These are phyloP conservation scores for Discostella stelligeroides DNA, from an alignment of 108 stramenopile genomes.

Conservation along the genomic window DNA sequence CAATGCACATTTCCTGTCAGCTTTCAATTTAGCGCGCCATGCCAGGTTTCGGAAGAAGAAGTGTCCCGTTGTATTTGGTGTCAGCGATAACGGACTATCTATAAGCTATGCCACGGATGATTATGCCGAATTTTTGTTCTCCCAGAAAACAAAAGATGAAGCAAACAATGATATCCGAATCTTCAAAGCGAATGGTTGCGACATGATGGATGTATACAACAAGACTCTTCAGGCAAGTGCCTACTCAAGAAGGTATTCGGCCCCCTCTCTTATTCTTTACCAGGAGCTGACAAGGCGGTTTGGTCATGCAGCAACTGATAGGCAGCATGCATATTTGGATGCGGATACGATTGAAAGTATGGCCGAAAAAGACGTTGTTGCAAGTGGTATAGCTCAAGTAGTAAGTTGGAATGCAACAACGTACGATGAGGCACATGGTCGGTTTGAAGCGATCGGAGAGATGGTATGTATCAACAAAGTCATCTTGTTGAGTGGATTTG, in stretches of 20 bases:
- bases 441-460: constrained; percentile 60
- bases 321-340: constrained; percentile 76
- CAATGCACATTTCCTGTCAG: constrained; percentile 83
- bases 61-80: constrained; percentile 81
- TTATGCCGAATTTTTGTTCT: constrained; percentile 62
- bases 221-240: constrained; percentile 60
- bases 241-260: constrained; percentile 60
- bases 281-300: constrained; percentile 70
- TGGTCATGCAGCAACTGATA: constrained; percentile 90
- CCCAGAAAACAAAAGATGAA: constrained; percentile 7
- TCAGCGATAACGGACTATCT: constrained; percentile 81
- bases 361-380: constrained; percentile 55
- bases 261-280: constrained; percentile 71
- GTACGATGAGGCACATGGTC: constrained; percentile 52
- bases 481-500: too few species aligned
- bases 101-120: constrained; percentile 71
- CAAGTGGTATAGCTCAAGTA: constrained; percentile 54
- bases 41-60: constrained; percentile 67
- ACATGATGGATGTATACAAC: constrained; percentile 75
- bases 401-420: constrained; percentile 58
- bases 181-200: constrained; percentile 66
- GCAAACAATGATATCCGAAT: constrained; percentile 45
- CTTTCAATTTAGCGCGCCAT: constrained; percentile 75
- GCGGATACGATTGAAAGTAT: constrained; percentile 44
- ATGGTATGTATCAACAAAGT: constrained; percentile 14